Evolutionary conservation across 2,329 filamentous ascomycete genomes (phyloP).

Genomic region (Chalaropsis thielavioides): DNA sequence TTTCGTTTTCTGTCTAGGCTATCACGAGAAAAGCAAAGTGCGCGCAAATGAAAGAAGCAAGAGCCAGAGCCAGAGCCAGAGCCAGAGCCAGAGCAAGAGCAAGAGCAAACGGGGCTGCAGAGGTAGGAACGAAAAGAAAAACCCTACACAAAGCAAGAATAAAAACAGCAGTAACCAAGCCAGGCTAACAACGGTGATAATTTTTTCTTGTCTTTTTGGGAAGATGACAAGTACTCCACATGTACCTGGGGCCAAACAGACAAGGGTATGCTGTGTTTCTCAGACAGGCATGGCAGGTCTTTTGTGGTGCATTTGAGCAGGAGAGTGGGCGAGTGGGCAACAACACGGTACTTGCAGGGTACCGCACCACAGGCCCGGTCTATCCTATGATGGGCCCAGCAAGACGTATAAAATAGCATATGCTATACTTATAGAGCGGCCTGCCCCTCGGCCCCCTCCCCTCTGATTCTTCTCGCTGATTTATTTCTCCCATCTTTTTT

Average conservation of each 20-base stretch:
- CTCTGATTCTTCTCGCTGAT: constrained; percentile 17
- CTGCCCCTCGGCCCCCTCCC: constrained; percentile 27
- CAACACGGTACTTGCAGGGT: constrained; percentile 14
- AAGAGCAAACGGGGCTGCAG: background rate
- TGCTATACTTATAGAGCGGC: constrained; percentile 31
- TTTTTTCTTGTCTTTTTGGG: constrained; percentile 5
- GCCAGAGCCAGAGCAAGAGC: background rate
- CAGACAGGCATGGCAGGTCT: background rate
- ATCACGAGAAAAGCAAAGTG: background rate
- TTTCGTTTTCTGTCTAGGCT: constrained; percentile 13
- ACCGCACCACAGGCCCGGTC: constrained; percentile 8
- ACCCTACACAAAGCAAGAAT: constrained; percentile 2
- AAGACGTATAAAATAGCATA: constrained; percentile 34
- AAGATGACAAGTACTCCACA: constrained; percentile 16
- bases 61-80: background rate
- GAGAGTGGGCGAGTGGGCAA: background rate
- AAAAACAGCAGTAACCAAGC: background rate
- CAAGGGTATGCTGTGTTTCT: background rate
- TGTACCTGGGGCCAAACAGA: constrained; percentile 15
- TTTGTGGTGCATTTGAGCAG: constrained; percentile 1
- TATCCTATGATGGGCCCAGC: constrained; percentile 5
- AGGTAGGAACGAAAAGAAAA: background rate
- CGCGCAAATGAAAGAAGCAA: background rate
- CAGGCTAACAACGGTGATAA: background rate
- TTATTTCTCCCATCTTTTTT: constrained; percentile 16